Percentiles rank a stretch among this genome's conserved stretches.
phyloP scores from a whole-genome alignment of 148 eudicot species.

The Rhododendron mucronatum region DNA sequence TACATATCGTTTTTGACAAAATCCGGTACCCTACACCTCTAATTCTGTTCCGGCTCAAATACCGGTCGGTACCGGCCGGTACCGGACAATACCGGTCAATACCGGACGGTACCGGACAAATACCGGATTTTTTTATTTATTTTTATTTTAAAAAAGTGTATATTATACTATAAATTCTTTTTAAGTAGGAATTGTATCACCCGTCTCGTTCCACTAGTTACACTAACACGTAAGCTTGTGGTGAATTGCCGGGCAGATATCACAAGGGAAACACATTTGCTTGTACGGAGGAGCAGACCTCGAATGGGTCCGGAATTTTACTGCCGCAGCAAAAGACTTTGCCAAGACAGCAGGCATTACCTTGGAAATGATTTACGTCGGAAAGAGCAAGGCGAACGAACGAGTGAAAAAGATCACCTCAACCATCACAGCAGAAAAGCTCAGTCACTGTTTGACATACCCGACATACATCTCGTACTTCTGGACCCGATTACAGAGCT shows the following conservation, averaged over 20 bases:
- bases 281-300: conserved; percentile 80
- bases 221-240: too few relatives aligned
- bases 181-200: too few relatives aligned
- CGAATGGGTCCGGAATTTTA: conserved; percentile 59
- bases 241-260: conserved; percentile 26
- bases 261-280: conserved; percentile 49
- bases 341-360: conserved; percentile 30
- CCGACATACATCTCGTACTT: conserved; percentile 60
- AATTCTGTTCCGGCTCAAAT: too few relatives aligned
- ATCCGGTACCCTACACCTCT: too few relatives aligned
- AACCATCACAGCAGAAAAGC: conserved; percentile 23
- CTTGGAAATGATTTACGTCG: conserved; percentile 70
- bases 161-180: too few relatives aligned
- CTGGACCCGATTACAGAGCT: conserved; percentile 81
- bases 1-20: too few relatives aligned
- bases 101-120: too few relatives aligned
- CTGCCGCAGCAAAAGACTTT: conserved; percentile 29
- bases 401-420: conserved; percentile 30
- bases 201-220: too few relatives aligned
- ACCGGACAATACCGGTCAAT: too few relatives aligned
- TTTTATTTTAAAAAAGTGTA: too few relatives aligned
- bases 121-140: too few relatives aligned
- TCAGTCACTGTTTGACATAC: conserved; percentile 45
- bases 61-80: too few relatives aligned
- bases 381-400: conserved; percentile 57